Evolutionary conservation across 805 yeast species (phyloP), one percentile per base, ranked within the genome.

Genomic region (Jamesozyma spencerorum): DNA sequence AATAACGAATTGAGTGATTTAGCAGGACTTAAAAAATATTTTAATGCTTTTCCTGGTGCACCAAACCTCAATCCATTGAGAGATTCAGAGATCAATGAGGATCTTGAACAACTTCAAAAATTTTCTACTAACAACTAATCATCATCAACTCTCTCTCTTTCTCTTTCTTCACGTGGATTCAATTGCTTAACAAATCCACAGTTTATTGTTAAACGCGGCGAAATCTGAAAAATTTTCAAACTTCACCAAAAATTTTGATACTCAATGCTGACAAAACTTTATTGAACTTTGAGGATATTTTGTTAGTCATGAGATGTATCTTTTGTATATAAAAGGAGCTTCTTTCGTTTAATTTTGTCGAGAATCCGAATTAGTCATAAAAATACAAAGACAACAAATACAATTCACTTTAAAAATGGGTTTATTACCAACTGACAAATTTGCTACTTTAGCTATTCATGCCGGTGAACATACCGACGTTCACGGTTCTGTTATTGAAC

Each of bases 401-500:
- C 31, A 30, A 33, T 12, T 24, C 13, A 32, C 33, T 18, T 14
- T 4, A 19, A 37, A 26, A 41, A 60, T 58, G 62, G 52, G 46
- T 40, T 35, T 54, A 19, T 34, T 39, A 47, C 44, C 60, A 36
- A 42, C 61, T 43, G 66, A 65, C 46, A 55, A 54, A 43, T 85
- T 85, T 57, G 88, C 82, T 44, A 85, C 95, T 40, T 72, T 71
- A 55, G 94, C 95, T 42, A 81, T 85, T 52, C 95, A 85, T 64
- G 82, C 83, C 24, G 95, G 95, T 48, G 72, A 87, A 14, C 77
- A 77, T 47, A 86, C 81, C 54, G 74, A 79, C 34, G 59, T 62
- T 47, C 85, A 92, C 43, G 95, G 95, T 45, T 92, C 94, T 20
- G 95, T 85, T 45, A 85, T 85, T 48, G 82, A 82, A 46, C 81